Percentiles rank a stretch among this genome's conserved stretches.
These are phyloP conservation scores for Talaromyces pinophilus DNA, from an alignment of 2,329 filamentous ascomycete genomes.

Conservation along the genomic window DNA sequence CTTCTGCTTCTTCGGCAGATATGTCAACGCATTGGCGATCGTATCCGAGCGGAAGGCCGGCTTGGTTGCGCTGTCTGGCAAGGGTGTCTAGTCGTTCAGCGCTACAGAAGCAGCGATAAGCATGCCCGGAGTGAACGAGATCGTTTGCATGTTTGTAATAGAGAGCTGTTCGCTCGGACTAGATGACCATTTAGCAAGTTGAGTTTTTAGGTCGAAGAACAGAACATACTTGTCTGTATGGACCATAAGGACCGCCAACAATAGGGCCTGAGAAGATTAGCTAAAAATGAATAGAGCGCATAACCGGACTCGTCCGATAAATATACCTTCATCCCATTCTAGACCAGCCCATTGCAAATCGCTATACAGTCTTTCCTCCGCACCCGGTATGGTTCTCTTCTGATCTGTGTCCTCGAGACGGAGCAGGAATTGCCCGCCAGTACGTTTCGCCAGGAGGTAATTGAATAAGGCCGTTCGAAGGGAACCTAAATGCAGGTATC, in stretches of 20 bases:
- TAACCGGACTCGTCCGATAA: not conserved
- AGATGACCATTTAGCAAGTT: constrained; percentile 23
- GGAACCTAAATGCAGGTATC: constrained; percentile 88
- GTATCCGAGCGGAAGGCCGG: constrained; percentile 62
- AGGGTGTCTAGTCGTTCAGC: constrained; percentile 68
- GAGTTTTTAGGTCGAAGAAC: not conserved
- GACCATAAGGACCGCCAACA: constrained; percentile 76
- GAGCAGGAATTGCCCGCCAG: constrained; percentile 85
- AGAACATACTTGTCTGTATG: constrained; percentile 71
- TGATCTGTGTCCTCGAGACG: constrained; percentile 95
- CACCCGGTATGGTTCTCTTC: constrained; percentile 78
- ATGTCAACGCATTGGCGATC: constrained; percentile 74
- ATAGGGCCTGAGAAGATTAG: constrained; percentile 63
- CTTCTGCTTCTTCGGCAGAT: constrained; percentile 65
- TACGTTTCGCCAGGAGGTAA: constrained; percentile 83
- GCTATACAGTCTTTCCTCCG: constrained; percentile 73
- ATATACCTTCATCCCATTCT: constrained; percentile 83
- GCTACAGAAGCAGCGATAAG: constrained; percentile 92
- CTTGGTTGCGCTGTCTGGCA: constrained; percentile 62
- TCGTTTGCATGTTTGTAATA: constrained; percentile 71
- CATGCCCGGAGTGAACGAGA: constrained; percentile 69
- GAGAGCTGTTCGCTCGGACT: constrained; percentile 75
- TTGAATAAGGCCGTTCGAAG: constrained; percentile 94
- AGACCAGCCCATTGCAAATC: constrained; percentile 89
- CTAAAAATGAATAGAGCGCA: constrained; percentile 19